Conservation (phyloP, 495 filamentous ascomycete genomes). For the Penicillium silybi region DNA sequence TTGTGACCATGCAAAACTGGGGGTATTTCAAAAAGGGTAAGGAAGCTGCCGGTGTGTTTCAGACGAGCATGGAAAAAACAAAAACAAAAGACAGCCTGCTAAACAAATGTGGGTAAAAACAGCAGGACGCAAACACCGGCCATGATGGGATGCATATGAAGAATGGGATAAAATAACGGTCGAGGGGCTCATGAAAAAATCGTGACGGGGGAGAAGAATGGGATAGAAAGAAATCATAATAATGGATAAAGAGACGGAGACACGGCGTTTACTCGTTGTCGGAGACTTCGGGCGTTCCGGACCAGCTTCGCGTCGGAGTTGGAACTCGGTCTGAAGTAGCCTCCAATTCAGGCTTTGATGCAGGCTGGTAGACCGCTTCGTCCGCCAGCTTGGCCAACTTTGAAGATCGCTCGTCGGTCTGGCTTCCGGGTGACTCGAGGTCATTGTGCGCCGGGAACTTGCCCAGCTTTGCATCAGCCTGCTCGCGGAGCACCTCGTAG, state of each 20-base stretch:
- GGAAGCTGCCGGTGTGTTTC: background rate
- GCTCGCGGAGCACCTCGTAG: slow-evolving; percentile 78
- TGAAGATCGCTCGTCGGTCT: slow-evolving; percentile 30
- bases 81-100: slow-evolving; percentile 3
- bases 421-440: slow-evolving; percentile 17
- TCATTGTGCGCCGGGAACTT: slow-evolving; percentile 11
- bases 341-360: slow-evolving; percentile 41
- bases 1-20: slow-evolving; percentile 12
- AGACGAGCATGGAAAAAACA: slow-evolving; percentile 3
- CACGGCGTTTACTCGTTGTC: slow-evolving; percentile 32
- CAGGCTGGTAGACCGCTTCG: slow-evolving; percentile 28
- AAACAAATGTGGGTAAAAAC: background rate
- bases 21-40: slow-evolving; percentile 19
- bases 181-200: slow-evolving; percentile 16
- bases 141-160: slow-evolving; percentile 28
- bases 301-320: slow-evolving; percentile 28
- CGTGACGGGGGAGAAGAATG: slow-evolving; percentile 5
- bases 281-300: slow-evolving; percentile 30
- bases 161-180: slow-evolving; percentile 10
- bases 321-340: slow-evolving; percentile 21
- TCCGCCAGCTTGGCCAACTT: slow-evolving; percentile 40
- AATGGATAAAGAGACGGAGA: background rate
- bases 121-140: slow-evolving; percentile 21
- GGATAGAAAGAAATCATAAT: background rate
- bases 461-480: slow-evolving; percentile 55